These are phyloP conservation scores for Phytopythium kandeliae DNA, from an alignment of 352 stramenopile genomes.

Conservation along the genomic window DNA sequence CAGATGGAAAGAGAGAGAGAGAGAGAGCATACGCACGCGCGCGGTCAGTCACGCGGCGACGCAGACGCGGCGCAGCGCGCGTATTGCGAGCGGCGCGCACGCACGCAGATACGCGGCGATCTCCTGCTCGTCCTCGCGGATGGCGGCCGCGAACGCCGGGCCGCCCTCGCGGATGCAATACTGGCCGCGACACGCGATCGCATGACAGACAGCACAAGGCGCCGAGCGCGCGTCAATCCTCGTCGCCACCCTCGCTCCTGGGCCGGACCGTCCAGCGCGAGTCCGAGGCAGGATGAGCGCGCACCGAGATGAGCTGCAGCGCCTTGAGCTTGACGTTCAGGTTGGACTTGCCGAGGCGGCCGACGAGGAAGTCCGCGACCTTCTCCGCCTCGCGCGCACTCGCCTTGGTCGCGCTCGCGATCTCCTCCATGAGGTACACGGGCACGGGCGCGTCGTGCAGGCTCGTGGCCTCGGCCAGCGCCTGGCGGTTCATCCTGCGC, in stretches of 20 bases:
- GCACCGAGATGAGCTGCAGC: conserved; percentile 78
- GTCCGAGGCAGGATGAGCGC: too few relatives aligned
- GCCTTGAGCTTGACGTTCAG: conserved; percentile 84
- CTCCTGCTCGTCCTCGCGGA: conserved; percentile 69
- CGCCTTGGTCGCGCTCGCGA: conserved; percentile 63
- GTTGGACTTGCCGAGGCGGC: conserved; percentile 74
- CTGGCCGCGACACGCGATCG: too few relatives aligned
- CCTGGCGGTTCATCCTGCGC: conserved; percentile 76
- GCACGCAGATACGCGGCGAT: conserved; percentile 65
- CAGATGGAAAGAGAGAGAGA: too few relatives aligned
- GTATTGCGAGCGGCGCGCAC: conserved; percentile 12
- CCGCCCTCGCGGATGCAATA: conserved; percentile 74
- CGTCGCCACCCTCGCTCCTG: too few relatives aligned
- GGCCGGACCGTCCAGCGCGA: too few relatives aligned
- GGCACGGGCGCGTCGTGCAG: conserved; percentile 78
- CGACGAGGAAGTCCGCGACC: conserved; percentile 71
- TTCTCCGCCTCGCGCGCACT: conserved; percentile 72
- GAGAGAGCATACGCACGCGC: too few relatives aligned
- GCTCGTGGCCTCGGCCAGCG: conserved; percentile 75
- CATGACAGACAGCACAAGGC: too few relatives aligned
- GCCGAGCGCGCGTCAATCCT: too few relatives aligned
- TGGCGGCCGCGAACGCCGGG: conserved; percentile 45
- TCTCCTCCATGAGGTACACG: conserved; percentile 84
- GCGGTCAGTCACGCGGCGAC: conserved; percentile 4
- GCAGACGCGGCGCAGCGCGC: background rate